Base-by-base conservation (phyloP, 2,329 filamentous ascomycete genomes). In the Arthrocladium fulminans region DNA sequence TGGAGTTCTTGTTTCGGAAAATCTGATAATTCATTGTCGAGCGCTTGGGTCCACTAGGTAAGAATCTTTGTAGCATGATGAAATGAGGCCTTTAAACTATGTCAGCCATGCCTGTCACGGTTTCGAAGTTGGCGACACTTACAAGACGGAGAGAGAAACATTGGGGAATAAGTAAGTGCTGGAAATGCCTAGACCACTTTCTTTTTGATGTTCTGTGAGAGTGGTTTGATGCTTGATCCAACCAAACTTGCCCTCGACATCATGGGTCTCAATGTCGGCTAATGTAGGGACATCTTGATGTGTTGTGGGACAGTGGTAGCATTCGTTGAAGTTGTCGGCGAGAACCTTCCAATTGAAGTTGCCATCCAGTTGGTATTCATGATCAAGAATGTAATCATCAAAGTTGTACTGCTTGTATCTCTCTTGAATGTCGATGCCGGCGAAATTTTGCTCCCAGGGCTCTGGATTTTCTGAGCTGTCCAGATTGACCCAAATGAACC, bases 51-150 rank as follows among this genome's bases (percentile, higher is more conserved):
- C 69, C 66, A 41, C 65, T 71, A 9, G 80, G 80, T 10, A 82
- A 68, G 62, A 81, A 81, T 50, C 77, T 70, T 59, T 81, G 77
- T 47, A 81, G 73, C 67, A 80, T 78, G 64, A 83, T 75, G 63
- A 81, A 81, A 63, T 81, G 69, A 13, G 75, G 72, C 12, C 74
- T 76, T 49, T 2, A n/a, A n/a, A 15, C 22, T 3, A 13, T 24
- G 47, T 55, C 37, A 52, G 49, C 23, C 24, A 38, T 4, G n/a
- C n/a, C n/a, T 48, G 25, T n/a, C 13, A n/a, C 13, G 10, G 6
- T 37, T 17, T 15, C 10, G 17, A n/a, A 44, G 8, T 25, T 12
- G 12, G 32, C 15, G 5, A 23, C 35, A 56, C 54, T 54, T 49
- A 58, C 56, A 48, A 29, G 17, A 58, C 51, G 7, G 45, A 48